phyloP scores from a whole-genome alignment of 2,329 filamentous ascomycete species.

The Cladophialophora chaetospira region DNA sequence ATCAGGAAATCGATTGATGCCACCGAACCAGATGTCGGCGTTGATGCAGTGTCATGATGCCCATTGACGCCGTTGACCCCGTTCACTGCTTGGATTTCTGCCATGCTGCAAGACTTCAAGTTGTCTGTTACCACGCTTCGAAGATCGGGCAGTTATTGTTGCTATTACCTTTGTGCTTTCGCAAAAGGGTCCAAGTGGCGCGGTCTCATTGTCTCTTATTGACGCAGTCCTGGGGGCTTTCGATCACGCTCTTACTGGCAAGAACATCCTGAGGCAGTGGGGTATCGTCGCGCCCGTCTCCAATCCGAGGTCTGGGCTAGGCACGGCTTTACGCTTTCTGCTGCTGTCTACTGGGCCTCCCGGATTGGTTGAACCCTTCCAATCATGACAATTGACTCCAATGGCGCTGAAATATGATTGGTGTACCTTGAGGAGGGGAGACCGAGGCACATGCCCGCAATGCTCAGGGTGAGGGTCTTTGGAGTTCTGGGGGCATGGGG shows the following conservation, averaged over 20 bases:
- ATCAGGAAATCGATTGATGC: slow-evolving; percentile 15
- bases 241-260: neutral
- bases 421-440: neutral
- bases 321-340: no score
- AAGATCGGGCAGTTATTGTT: neutral
- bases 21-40: neutral
- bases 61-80: slow-evolving; percentile 6
- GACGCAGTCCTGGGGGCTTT: neutral
- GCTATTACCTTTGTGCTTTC: neutral
- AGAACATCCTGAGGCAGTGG: neutral
- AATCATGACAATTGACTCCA: neutral
- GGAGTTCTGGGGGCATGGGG: neutral
- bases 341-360: neutral
- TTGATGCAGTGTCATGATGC: neutral
- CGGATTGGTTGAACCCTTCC: neutral
- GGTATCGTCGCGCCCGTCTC: neutral
- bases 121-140: neutral
- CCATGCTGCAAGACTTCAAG: no score
- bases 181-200: neutral
- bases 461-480: neutral
- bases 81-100: slow-evolving; percentile 4
- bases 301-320: no score
- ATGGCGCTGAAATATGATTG: neutral
- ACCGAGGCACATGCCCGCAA: neutral
- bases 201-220: neutral